These are phyloP conservation scores for Anisodus acutangulus DNA, from an alignment of 257 asterid genomes.

Conservation along the genomic window DNA sequence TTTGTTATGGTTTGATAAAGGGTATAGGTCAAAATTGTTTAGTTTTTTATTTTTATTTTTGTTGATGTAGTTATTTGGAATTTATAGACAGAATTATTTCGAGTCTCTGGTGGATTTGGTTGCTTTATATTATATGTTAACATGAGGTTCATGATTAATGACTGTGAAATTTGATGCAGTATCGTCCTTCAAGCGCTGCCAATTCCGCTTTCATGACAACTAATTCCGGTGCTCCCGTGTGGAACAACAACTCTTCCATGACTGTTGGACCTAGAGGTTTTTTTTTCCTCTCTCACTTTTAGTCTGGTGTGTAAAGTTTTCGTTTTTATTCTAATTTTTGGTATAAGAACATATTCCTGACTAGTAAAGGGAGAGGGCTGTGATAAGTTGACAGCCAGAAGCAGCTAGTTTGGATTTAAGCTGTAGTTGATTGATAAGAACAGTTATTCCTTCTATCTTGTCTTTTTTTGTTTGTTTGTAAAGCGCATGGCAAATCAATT, in stretches of 20 bases:
- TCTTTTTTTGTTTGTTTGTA: not conserved
- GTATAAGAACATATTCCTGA: not conserved
- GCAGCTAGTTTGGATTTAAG: not conserved
- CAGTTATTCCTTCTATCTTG: not conserved
- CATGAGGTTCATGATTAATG: conserved; percentile 22
- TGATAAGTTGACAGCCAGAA: not conserved
- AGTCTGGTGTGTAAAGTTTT: not conserved
- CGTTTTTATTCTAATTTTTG: not conserved
- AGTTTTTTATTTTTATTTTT: not conserved
- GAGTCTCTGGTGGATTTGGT: not conserved
- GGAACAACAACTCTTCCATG: conserved; percentile 82
- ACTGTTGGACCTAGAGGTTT: conserved; percentile 88
- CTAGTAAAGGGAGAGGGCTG: not conserved
- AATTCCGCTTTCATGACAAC: conserved; percentile 82
- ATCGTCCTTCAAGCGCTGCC: conserved; percentile 83
- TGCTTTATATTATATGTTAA: not conserved
- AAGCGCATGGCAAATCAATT: not conserved
- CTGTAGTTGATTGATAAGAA: not conserved
- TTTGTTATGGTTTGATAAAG: not conserved
- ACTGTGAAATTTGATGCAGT: conserved; percentile 53
- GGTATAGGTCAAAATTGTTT: not conserved
- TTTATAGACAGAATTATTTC: not conserved
- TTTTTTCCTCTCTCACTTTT: not conserved
- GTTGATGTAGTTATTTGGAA: not conserved
- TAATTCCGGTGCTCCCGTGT: conserved; percentile 87